Percentiles rank a stretch among this genome's conserved stretches.
Evolutionary conservation across 192 early-diverging fungal species (phyloP).

Genomic region (Gryganskiella cystojenkinii): DNA sequence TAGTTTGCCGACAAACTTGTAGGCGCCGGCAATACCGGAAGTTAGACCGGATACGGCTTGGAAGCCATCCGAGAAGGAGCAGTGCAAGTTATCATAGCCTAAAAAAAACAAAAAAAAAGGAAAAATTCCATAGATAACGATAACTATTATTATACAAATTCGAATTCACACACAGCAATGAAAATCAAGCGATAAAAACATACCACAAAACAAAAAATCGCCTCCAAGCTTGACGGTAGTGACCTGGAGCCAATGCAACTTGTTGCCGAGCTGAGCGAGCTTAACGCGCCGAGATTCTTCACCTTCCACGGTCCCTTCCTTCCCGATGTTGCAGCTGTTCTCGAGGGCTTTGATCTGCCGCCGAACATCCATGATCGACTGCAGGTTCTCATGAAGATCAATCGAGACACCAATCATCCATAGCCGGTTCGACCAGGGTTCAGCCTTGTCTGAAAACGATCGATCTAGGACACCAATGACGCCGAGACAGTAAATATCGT

Average conservation of each 20-base stretch:
- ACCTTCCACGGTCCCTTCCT: conserved; percentile 23
- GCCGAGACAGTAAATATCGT: conserved; percentile 79
- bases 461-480: conserved; percentile 74
- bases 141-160: background rate
- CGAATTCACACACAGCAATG: conserved; percentile 27
- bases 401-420: conserved; percentile 80
- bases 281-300: conserved; percentile 18
- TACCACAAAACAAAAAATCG: conserved; percentile 83
- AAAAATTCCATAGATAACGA: conserved; percentile 16
- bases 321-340: too few species aligned
- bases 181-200: conserved; percentile 23
- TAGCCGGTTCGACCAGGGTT: conserved; percentile 69
- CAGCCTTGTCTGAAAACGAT: conserved; percentile 59
- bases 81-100: conserved; percentile 68
- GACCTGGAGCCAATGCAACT: conserved; percentile 64
- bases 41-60: conserved; percentile 64
- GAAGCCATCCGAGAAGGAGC: conserved; percentile 57
- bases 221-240: conserved; percentile 72
- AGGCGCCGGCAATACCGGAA: conserved; percentile 59
- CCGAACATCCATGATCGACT: conserved; percentile 42
- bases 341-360: conserved; percentile 43
- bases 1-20: conserved; percentile 56
- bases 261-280: conserved; percentile 49
- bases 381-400: conserved; percentile 69
- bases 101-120: conserved; percentile 19